Evolutionary conservation across 495 filamentous ascomycete genomes (phyloP), one percentile per base, ranked within the genome.

Genomic region (Penicillium daleae): DNA sequence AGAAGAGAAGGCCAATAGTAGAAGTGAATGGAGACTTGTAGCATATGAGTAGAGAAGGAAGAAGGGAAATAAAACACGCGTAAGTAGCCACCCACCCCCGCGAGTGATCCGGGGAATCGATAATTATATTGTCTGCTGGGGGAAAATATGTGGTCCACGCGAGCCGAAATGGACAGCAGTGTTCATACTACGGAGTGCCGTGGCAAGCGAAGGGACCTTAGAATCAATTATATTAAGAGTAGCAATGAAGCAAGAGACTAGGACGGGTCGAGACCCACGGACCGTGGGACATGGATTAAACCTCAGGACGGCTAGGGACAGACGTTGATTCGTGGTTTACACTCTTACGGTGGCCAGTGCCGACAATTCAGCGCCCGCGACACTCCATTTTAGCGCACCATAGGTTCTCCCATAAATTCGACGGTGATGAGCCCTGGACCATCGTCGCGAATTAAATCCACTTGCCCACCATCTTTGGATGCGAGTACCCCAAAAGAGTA

Each of bases 401-500:
- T 39, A 26, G 57, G 24, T 46, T 21, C 46, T 56, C 35, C 31
- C 40, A 27, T 7, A 27, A 56, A 33, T 39, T 56, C 51, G 46
- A 44, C 33, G 58, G n/a, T 46, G 54, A 58, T 59, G 65, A 63
- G 29, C 62, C 57, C 22, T 66, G 54, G 62, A 40, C 39, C 33
- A 21, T 50, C 12, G 12, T 39, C 12, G 15, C 17, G 46, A 29
- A 19, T 33, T 35, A n/a, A 51, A 15, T 55, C 64, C 56, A 64
- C 61, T 37, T 60, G 49, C 31, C 26, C 26, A 29, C 26, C 49
- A 52, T 21, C n/a, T 26, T 50, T 37, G 62, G 48, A 40, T 48
- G 32, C 62, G 58, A 66, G 56, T 33, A 27, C 32, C 35, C 68
- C 12, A 66, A 73, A 65, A 29, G 57, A 66, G 74, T 46, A 71